These are phyloP conservation scores for Chlorella sp. DNA, from an alignment of 139 green algal genomes.

Conservation along the genomic window DNA sequence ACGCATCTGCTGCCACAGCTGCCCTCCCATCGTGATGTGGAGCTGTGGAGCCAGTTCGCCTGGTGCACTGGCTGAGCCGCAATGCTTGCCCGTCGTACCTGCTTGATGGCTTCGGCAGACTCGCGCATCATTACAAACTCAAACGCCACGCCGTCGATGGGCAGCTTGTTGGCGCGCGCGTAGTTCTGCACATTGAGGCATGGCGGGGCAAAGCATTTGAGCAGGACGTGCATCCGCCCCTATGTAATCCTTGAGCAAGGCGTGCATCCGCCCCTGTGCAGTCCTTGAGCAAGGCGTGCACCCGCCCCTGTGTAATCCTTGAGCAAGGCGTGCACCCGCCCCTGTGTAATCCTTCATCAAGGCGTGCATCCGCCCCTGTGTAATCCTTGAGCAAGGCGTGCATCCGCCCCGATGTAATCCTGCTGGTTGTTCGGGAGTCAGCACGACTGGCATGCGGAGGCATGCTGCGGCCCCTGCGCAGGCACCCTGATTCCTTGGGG, in stretches of 20 bases:
- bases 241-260: background rate
- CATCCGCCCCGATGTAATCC: too few species aligned
- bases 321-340: background rate
- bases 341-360: background rate
- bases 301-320: too few species aligned
- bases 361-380: background rate
- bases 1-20: too few species aligned
- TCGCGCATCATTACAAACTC: slow-evolving; percentile 48
- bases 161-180: slow-evolving; percentile 47
- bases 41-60: too few species aligned
- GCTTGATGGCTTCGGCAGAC: slow-evolving; percentile 13
- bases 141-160: slow-evolving; percentile 54
- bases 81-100: too few species aligned
- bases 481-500: too few species aligned
- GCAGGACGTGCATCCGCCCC: background rate
- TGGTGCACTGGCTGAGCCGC: too few species aligned
- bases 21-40: too few species aligned
- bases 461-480: too few species aligned
- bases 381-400: background rate
- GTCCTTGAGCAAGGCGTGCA: background rate
- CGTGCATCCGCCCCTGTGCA: background rate
- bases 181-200: slow-evolving; percentile 55
- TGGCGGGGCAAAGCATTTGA: too few species aligned
- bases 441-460: too few species aligned
- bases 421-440: too few species aligned